Base-by-base conservation (phyloP, 768 basidiomycete genomes). In the Mycena alexandri region DNA sequence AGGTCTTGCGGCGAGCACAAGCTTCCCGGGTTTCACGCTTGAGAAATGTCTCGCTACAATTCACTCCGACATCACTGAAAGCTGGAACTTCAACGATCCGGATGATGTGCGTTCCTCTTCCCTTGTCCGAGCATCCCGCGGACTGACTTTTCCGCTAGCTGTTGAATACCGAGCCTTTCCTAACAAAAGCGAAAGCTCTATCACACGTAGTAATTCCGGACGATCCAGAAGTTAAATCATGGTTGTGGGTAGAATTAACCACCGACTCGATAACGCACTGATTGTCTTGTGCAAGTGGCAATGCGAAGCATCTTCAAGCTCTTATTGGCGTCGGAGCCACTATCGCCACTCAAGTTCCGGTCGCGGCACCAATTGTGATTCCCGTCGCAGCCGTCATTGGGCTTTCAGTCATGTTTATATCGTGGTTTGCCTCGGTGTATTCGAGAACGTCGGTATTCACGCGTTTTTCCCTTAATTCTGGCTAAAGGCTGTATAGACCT, bases 51-150 rank as follows among this genome's bases (percentile, higher is more conserved):
- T 52, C 17, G 19, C 11, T 8, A 16, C 51, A 13, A 13, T 52
- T 52, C 51, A 52, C 25, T 8, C 33, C 7, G 51, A 52, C 33
- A 52, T 52, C 19, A n/a, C 33, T 29, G 19, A 22, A 13, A 19
- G 25, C n/a, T 33, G 51, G 51, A 52, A 52, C 51, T 52, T 52
- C 51, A 52, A n/a, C 10, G 51, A 52, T 52, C 51, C 51, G 16
- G 19, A 52, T n/a, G 17, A 52, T 14, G 51, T 52, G 16, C 51
- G 33, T 29, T 50, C 25, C 25, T 29, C 10, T 13, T 50, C 48
- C 22, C 12, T 22, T 50, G 25, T 9, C 48, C 5, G 16, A 50
- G 21, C 14, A 29, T 50, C 8, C 48, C 25, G 21, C n/a, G 43
- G n/a, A n/a, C 25, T n/a, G 25, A 13, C 48, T 12, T 24, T 50